Evolutionary conservation across 2,329 filamentous ascomycete genomes (phyloP).

Genomic region (Aspergillus thermomutatus): DNA sequence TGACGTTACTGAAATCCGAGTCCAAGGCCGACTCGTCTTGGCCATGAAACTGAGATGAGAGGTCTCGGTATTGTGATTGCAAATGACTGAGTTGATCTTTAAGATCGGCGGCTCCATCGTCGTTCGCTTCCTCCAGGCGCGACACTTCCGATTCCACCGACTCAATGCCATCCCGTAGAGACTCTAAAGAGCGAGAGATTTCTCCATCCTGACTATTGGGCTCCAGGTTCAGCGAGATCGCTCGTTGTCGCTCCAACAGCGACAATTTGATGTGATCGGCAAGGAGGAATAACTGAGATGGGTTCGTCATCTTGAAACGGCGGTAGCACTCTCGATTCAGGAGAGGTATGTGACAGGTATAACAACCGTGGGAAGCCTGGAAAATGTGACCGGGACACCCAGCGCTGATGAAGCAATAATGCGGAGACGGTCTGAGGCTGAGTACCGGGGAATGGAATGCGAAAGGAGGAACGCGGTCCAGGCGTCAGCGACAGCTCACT

Average conservation of each 20-base stretch:
- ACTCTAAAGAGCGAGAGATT: constrained; percentile 83
- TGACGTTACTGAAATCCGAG: constrained; percentile 60
- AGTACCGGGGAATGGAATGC: not conserved
- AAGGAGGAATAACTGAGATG: constrained; percentile 79
- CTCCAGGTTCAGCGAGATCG: constrained; percentile 74
- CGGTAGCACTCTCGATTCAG: not conserved
- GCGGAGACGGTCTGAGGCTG: not conserved
- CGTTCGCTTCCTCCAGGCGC: constrained; percentile 58
- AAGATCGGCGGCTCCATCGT: constrained; percentile 50
- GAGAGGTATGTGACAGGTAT: not conserved
- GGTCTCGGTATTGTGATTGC: constrained; percentile 69
- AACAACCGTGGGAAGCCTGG: not conserved
- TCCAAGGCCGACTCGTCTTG: constrained; percentile 38
- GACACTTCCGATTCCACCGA: constrained; percentile 62
- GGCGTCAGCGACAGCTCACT: not conserved
- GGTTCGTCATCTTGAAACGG: constrained; percentile 48
- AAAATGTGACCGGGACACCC: not conserved
- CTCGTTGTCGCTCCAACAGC: constrained; percentile 84
- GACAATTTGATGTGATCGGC: constrained; percentile 97
- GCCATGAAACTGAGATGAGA: constrained; percentile 77
- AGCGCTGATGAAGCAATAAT: not conserved
- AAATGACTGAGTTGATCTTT: constrained; percentile 66
- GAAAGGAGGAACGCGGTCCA: not conserved
- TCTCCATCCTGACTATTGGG: constrained; percentile 81
- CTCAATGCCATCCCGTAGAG: constrained; percentile 76